A percentile compares a stretch with the other conserved stretches of the same genome.
These are phyloP conservation scores for Cladophialophora carrionii DNA, from an alignment of 2,329 filamentous ascomycete species.

Conservation along the genomic window DNA sequence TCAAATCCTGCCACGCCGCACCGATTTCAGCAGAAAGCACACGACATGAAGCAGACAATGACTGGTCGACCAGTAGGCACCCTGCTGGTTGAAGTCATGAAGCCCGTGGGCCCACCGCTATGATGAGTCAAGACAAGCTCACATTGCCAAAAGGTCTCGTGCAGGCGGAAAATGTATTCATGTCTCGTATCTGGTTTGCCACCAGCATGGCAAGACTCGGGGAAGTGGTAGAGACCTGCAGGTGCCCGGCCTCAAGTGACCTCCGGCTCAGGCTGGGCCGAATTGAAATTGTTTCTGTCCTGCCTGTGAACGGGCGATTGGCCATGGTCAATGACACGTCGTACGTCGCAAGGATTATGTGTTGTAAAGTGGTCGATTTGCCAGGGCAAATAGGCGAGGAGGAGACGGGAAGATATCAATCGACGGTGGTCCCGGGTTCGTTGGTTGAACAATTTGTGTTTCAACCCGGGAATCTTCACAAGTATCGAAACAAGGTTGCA, in stretches of 20 bases:
- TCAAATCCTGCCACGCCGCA: slow-evolving; percentile 27
- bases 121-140: slow-evolving; percentile 11
- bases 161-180: slow-evolving; percentile 16
- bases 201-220: slow-evolving; percentile 17
- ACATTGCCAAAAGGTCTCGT: slow-evolving; percentile 21
- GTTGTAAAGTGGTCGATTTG: slow-evolving; percentile 2
- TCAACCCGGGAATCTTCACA: background rate
- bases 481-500: background rate
- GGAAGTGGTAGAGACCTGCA: slow-evolving; percentile 13
- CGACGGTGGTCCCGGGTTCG: slow-evolving; percentile 1
- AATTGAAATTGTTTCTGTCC: slow-evolving; percentile 14
- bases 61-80: slow-evolving; percentile 6
- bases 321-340: slow-evolving; percentile 19
- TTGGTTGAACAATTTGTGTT: slow-evolving; percentile 4
- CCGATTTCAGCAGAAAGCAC: slow-evolving; percentile 2
- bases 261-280: slow-evolving; percentile 7
- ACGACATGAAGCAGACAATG: slow-evolving; percentile 16
- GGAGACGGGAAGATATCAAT: slow-evolving; percentile 1
- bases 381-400: background rate
- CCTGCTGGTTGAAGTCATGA: slow-evolving; percentile 9
- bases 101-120: slow-evolving; percentile 8
- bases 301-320: slow-evolving; percentile 12
- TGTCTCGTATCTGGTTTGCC: slow-evolving; percentile 17
- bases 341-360: slow-evolving; percentile 24
- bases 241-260: slow-evolving; percentile 12